Evolutionary conservation across 2,329 filamentous ascomycete species (phyloP).

Genomic region (Emericellopsis cladophorae): DNA sequence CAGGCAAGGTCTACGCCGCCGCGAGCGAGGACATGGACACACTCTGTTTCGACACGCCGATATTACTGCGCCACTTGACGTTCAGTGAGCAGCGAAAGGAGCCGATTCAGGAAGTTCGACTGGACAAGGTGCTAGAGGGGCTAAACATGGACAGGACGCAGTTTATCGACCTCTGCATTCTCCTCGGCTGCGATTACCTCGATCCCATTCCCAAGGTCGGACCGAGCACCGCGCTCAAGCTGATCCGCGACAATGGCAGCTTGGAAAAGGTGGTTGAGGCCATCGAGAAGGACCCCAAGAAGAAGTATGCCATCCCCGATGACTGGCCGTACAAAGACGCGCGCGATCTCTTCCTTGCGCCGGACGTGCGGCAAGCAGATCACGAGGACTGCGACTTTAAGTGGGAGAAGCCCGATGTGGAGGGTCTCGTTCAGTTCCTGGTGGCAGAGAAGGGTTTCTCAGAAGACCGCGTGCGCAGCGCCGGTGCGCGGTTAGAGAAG

Average conservation of each 20-base stretch:
- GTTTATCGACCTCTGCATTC: conserved; percentile 96
- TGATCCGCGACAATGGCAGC: conserved; percentile 83
- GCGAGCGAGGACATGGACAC: conserved; percentile 99
- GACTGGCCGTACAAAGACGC: conserved; percentile 95
- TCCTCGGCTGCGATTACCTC: conserved; percentile 94
- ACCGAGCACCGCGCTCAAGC: conserved; percentile 78
- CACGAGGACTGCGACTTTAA: conserved; percentile 90
- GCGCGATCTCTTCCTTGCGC: conserved; percentile 80
- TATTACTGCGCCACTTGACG: conserved; percentile 82
- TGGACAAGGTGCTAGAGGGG: conserved; percentile 77
- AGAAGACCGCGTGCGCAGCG: conserved; percentile 80
- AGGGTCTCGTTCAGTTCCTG: conserved; percentile 79
- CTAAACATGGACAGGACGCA: conserved; percentile 79
- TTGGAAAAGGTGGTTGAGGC: conserved; percentile 78
- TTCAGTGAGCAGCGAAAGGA: conserved; percentile 97
- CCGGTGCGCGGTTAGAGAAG: conserved; percentile 70
- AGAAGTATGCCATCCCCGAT: conserved; percentile 79
- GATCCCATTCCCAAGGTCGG: conserved; percentile 94
- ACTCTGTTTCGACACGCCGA: conserved; percentile 84
- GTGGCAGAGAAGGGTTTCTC: conserved; percentile 94
- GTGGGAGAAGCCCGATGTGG: conserved; percentile 88
- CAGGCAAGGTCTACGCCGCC: conserved; percentile 91
- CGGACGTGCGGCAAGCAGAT: conserved; percentile 75
- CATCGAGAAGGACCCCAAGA: conserved; percentile 63
- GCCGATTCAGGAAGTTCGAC: conserved; percentile 87